These are phyloP conservation scores for Picea glauca DNA, from an alignment of 75 land plant genomes.

Conservation along the genomic window DNA sequence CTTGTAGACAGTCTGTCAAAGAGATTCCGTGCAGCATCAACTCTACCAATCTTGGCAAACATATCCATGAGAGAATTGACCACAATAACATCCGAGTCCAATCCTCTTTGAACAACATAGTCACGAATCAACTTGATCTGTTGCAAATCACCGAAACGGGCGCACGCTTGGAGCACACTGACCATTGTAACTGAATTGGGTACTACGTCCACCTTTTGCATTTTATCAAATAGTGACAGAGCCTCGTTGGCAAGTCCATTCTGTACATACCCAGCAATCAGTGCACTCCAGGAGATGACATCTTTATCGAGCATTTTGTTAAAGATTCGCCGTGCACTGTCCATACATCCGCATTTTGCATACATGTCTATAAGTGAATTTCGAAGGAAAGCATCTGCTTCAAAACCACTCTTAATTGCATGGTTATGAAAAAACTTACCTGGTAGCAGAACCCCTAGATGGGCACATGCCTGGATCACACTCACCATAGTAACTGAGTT, in stretches of 20 bases:
- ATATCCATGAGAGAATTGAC: constrained; percentile 27
- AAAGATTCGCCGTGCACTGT: constrained; percentile 41
- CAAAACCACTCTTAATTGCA: constrained; percentile 30
- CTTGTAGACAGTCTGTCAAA: constrained; percentile 19
- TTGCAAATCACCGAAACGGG: constrained; percentile 13
- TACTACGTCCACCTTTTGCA: constrained; percentile 9
- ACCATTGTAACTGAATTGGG: constrained; percentile 18
- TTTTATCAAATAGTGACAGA: constrained; percentile 15
- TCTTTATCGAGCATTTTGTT: constrained; percentile 39
- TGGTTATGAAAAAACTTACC: constrained; percentile 40
- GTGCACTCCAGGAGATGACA: constrained; percentile 58
- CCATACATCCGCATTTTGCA: constrained; percentile 51
- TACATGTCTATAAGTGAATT: constrained; percentile 74
- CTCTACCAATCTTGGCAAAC: constrained; percentile 28
- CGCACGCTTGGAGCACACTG: constrained; percentile 20
- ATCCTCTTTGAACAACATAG: constrained; percentile 2
- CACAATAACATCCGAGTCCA: constrained; percentile 12
- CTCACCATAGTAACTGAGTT: constrained; percentile 60
- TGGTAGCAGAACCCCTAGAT: constrained; percentile 29
- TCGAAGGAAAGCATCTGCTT: constrained; percentile 22
- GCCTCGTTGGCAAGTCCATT: constrained; percentile 7
- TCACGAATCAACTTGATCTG: constrained; percentile 21
- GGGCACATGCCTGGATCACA: constrained; percentile 38
- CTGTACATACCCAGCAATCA: constrained; percentile 24
- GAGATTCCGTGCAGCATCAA: constrained; percentile 22